A percentile compares a stretch with the other conserved stretches of the same genome.
phyloP scores from a whole-genome alignment of 2,329 filamentous ascomycete species.

The Colletotrichum tabaci region DNA sequence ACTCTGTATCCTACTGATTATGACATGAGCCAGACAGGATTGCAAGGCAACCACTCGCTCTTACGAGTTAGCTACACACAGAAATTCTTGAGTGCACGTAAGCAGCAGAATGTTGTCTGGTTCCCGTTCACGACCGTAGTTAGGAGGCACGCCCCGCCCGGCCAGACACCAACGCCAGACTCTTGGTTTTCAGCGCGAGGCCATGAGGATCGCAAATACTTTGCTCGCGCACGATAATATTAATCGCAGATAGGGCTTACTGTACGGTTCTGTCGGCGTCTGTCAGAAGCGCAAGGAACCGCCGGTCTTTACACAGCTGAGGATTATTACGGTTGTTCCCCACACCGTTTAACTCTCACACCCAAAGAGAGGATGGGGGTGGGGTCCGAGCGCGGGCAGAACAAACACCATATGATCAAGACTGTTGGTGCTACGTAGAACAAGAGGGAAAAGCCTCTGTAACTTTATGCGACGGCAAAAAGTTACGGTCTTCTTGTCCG shows the following conservation, averaged over 20 bases:
- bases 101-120: not conserved
- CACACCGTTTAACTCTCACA: not conserved
- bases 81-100: too few species aligned
- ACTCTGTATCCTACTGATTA: not conserved
- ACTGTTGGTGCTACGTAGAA: not conserved
- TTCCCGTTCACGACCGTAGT: too few species aligned
- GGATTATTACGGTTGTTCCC: not conserved
- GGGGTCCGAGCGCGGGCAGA: conserved; percentile 1
- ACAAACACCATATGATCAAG: not conserved
- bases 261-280: not conserved
- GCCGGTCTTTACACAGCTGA: not conserved
- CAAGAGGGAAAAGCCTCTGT: not conserved
- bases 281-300: not conserved
- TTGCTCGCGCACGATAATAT: not conserved
- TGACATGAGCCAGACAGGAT: not conserved
- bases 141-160: too few species aligned
- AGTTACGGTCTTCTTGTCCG: not conserved
- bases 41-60: not conserved
- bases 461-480: not conserved
- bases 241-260: not conserved
- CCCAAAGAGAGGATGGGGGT: not conserved
- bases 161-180: not conserved
- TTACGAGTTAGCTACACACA: not conserved
- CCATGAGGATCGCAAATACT: not conserved
- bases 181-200: not conserved